Evolutionary conservation across 495 filamentous ascomycete genomes (phyloP).

Genomic region (Cercophora newfieldiana): DNA sequence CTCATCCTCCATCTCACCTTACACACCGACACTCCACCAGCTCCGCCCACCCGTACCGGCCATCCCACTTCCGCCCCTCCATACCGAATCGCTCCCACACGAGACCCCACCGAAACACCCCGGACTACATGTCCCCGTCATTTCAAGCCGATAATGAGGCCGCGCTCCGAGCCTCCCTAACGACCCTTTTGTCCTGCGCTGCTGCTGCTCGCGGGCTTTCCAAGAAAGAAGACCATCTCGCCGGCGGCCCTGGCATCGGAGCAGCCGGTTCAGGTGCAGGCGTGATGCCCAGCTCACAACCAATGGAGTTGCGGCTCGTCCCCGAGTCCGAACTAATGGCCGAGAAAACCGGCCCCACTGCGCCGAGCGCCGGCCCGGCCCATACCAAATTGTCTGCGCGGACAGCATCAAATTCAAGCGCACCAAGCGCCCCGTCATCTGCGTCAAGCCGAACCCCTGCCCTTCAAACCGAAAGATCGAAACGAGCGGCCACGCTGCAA

Average conservation of each 20-base stretch:
- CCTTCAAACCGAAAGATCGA: slow-evolving; percentile 48
- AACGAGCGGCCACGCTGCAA: slow-evolving; percentile 48
- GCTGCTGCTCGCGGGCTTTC: slow-evolving; percentile 81
- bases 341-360: slow-evolving; percentile 29
- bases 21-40: slow-evolving; percentile 50
- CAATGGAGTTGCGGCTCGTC: slow-evolving; percentile 62
- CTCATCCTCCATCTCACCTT: slow-evolving; percentile 70
- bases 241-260: slow-evolving; percentile 25
- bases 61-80: slow-evolving; percentile 40
- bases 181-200: slow-evolving; percentile 90
- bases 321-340: slow-evolving; percentile 72
- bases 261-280: slow-evolving; percentile 28
- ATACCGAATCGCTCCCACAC: slow-evolving; percentile 42
- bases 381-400: slow-evolving; percentile 29
- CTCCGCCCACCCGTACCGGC: slow-evolving; percentile 44
- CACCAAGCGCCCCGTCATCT: slow-evolving; percentile 32
- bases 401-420: slow-evolving; percentile 37
- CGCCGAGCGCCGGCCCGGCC: slow-evolving; percentile 17
- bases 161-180: slow-evolving; percentile 85
- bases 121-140: slow-evolving; percentile 69
- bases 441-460: slow-evolving; percentile 40
- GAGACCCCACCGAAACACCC: slow-evolving; percentile 49
- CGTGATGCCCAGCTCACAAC: slow-evolving; percentile 50
- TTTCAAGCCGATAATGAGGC: slow-evolving; percentile 88
- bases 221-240: slow-evolving; percentile 52